Evolutionary conservation across 768 basidiomycete species (phyloP), one percentile per base, ranked within the genome.

Genomic region (Boletus speciosus): DNA sequence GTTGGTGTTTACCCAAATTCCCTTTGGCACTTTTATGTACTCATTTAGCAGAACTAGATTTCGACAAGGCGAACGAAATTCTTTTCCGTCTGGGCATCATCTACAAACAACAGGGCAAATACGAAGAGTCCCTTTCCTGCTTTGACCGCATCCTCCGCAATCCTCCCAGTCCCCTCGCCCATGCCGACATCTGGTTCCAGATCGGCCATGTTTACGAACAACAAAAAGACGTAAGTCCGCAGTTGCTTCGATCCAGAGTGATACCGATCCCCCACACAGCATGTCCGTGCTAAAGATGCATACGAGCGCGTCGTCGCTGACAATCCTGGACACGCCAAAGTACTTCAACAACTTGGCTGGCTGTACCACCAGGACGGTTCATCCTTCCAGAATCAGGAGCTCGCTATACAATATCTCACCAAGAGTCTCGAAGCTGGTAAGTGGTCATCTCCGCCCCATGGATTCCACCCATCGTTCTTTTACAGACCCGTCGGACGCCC

Each of bases 131-230:
- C 11, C 79, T 99, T 3, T 81, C 82, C 50, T 98, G 97, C 74
- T 98, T 98, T 76, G 91, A 95, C 66, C 91, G 91, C 67, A 98
- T 99, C 59, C 85, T 98, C 49, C 89, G 90, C 57, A 95, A 91
- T 66, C 97, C 97, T 4, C 97, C 96, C 34, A 88, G 85, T 59
- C 97, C 97, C 2, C 85, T 99, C 32, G 96, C 95, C 15, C 90
- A 95, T 62, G 90, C 93, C 52, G 97, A 99, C 62, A 98, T 99
- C 59, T 98, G 95, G 94, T 98, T 98, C 83, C 97, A 99, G 74
- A 97, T 99, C 56, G 97, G 97, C 3, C 97, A 98, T 66, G 96
- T 98, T 19, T 93, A 91, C 64, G 97, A 98, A 72, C 95, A 97
- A 67, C 92, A 96, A 71, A 89, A 93, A 73, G 94, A 98, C 69